phyloP scores from a whole-genome alignment of 2,329 filamentous ascomycete species.

The Beauveria caledonica region DNA sequence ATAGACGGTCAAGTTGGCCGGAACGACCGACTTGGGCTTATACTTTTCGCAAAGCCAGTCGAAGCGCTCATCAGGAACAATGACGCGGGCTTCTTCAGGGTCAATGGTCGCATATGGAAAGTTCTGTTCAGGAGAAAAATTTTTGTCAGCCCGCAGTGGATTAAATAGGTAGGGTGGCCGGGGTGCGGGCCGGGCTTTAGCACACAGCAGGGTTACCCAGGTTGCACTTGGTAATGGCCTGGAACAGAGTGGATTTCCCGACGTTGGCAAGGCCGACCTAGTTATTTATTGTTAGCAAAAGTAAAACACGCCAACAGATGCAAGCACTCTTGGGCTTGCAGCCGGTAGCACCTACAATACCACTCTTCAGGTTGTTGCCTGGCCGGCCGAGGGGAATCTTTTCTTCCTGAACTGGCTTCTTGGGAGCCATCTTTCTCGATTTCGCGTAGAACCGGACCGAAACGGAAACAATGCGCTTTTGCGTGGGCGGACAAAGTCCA shows the following conservation, averaged over 20 bases:
- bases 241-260: constrained; percentile 98
- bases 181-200: constrained; percentile 17
- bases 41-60: constrained; percentile 96
- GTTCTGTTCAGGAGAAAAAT: constrained; percentile 52
- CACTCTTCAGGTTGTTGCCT: constrained; percentile 97
- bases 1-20: constrained; percentile 95
- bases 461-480: constrained; percentile 37
- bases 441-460: constrained; percentile 50
- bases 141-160: constrained; percentile 25
- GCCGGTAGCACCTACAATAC: constrained; percentile 63
- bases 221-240: constrained; percentile 95
- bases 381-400: constrained; percentile 94
- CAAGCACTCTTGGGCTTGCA: neutral
- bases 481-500: constrained; percentile 39
- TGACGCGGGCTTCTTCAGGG: constrained; percentile 93
- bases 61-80: constrained; percentile 92
- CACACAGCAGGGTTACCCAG: constrained; percentile 93
- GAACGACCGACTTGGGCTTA: constrained; percentile 95
- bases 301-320: neutral
- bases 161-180: constrained; percentile 6
- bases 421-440: constrained; percentile 83
- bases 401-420: constrained; percentile 86
- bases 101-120: constrained; percentile 99
- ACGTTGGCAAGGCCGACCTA: constrained; percentile 98
- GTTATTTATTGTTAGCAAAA: constrained; percentile 11